Evolutionary conservation across 345 rosid genomes (phyloP).

Genomic region (Populus deltoides): DNA sequence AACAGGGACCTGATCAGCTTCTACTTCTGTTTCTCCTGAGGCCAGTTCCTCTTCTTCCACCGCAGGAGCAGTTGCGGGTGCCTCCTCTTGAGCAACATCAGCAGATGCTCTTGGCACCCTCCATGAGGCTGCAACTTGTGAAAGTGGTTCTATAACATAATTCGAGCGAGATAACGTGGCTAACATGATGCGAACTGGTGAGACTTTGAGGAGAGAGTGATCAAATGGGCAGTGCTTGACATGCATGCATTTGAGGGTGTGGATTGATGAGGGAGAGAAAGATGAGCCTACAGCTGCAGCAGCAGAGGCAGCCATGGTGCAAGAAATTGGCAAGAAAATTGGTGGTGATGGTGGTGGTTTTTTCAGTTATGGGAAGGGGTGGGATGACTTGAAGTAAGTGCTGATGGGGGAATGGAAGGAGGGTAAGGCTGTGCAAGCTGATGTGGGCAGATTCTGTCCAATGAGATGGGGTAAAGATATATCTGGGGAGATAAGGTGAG

Average conservation of each 20-base stretch:
- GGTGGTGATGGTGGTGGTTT: conserved; percentile 19
- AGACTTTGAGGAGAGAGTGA: conserved; percentile 12
- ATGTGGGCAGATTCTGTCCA: conserved; percentile 42
- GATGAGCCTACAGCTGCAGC: conserved; percentile 41
- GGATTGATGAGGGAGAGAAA: conserved; percentile 41
- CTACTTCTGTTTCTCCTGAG: conserved; percentile 12
- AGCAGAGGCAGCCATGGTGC: conserved; percentile 39
- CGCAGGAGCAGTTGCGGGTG: conserved; percentile 25
- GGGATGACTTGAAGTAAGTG: neutral
- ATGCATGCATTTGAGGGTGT: conserved; percentile 38
- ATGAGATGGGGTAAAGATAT: neutral
- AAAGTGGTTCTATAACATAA: conserved; percentile 3
- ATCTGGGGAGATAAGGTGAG: conserved; percentile 4
- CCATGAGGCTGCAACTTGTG: conserved; percentile 19
- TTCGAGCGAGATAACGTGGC: conserved; percentile 12
- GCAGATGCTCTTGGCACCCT: conserved; percentile 44
- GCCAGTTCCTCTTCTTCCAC: conserved; percentile 24
- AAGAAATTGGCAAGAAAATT: neutral
- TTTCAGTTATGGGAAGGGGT: conserved; percentile 9
- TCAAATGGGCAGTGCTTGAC: conserved; percentile 22
- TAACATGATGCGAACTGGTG: conserved; percentile 6
- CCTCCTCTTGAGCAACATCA: conserved; percentile 46
- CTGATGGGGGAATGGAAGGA: neutral
- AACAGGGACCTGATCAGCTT: conserved; percentile 12
- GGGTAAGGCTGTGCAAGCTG: conserved; percentile 8